Evolutionary conservation across 805 yeast species (phyloP).

Genomic region (Candida golubevii): DNA sequence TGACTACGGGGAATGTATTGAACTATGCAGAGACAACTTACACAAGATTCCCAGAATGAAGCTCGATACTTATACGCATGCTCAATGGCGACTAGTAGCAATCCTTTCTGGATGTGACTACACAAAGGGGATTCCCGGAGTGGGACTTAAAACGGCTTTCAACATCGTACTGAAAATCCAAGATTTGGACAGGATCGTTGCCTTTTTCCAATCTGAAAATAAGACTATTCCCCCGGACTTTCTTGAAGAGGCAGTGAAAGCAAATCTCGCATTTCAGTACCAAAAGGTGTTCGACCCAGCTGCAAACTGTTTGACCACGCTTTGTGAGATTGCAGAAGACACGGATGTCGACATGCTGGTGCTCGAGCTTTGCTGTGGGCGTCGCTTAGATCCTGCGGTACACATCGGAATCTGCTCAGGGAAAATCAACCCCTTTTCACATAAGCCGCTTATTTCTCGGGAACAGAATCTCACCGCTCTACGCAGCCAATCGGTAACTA

Average conservation of each 20-base stretch:
- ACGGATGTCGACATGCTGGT: constrained; percentile 39
- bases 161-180: constrained; percentile 48
- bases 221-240: constrained; percentile 57
- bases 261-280: constrained; percentile 73
- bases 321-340: constrained; percentile 51
- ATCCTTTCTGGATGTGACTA: constrained; percentile 96
- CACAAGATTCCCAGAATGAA: constrained; percentile 44
- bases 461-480: constrained; percentile 32
- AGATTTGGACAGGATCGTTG: constrained; percentile 52
- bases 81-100: constrained; percentile 71
- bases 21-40: constrained; percentile 58
- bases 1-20: constrained; percentile 69
- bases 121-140: constrained; percentile 75
- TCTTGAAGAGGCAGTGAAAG: constrained; percentile 55
- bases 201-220: constrained; percentile 57
- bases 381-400: constrained; percentile 37
- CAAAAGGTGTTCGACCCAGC: constrained; percentile 83
- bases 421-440: constrained; percentile 59
- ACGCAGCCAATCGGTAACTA: constrained; percentile 11
- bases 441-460: constrained; percentile 42
- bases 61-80: constrained; percentile 46
- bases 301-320: constrained; percentile 43
- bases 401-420: constrained; percentile 63
- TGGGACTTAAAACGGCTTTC: constrained; percentile 79
- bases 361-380: constrained; percentile 45